A percentile compares a stretch with the other conserved stretches of the same genome.
These are phyloP conservation scores for Biscutella laevigata DNA, from an alignment of 441 rosid genomes.

Conservation along the genomic window DNA sequence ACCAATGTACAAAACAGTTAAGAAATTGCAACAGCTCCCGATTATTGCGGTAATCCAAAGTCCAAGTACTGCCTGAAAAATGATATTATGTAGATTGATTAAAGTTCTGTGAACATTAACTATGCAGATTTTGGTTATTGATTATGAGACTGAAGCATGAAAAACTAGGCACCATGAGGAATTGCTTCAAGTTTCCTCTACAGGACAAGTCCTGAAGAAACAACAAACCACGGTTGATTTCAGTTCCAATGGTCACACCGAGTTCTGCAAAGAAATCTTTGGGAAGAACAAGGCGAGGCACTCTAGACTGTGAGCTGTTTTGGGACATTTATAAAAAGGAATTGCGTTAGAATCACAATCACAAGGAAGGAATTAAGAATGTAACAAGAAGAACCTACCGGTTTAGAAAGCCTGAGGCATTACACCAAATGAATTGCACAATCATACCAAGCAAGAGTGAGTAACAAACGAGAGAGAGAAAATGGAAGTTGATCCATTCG, in stretches of 20 bases:
- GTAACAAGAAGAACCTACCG: slow-evolving; percentile 31
- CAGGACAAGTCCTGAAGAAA: slow-evolving; percentile 74
- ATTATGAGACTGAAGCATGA: neutral
- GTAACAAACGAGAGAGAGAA: slow-evolving; percentile 54
- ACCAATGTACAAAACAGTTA: slow-evolving; percentile 82
- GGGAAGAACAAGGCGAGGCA: slow-evolving; percentile 74
- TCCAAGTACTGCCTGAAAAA: slow-evolving; percentile 50
- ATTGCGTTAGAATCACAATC: slow-evolving; percentile 1
- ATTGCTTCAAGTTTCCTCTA: slow-evolving; percentile 63
- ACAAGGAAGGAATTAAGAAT: neutral
- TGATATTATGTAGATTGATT: neutral
- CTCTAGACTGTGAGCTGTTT: slow-evolving; percentile 52
- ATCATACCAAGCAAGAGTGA: slow-evolving; percentile 73
- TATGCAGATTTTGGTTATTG: neutral
- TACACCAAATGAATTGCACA: slow-evolving; percentile 72
- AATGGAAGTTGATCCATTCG: slow-evolving; percentile 90
- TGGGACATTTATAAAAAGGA: neutral
- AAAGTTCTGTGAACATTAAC: neutral
- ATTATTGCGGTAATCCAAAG: slow-evolving; percentile 67
- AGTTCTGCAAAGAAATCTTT: slow-evolving; percentile 56
- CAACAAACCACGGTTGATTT: slow-evolving; percentile 52
- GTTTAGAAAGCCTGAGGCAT: slow-evolving; percentile 60
- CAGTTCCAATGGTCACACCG: slow-evolving; percentile 50
- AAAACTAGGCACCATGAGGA: slow-evolving; percentile 45
- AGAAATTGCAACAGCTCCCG: slow-evolving; percentile 93